A percentile compares a stretch with the other conserved stretches of the same genome.
phyloP scores from a whole-genome alignment of 2,329 filamentous ascomycete species.

The Rhytidhysteron rufulum region DNA sequence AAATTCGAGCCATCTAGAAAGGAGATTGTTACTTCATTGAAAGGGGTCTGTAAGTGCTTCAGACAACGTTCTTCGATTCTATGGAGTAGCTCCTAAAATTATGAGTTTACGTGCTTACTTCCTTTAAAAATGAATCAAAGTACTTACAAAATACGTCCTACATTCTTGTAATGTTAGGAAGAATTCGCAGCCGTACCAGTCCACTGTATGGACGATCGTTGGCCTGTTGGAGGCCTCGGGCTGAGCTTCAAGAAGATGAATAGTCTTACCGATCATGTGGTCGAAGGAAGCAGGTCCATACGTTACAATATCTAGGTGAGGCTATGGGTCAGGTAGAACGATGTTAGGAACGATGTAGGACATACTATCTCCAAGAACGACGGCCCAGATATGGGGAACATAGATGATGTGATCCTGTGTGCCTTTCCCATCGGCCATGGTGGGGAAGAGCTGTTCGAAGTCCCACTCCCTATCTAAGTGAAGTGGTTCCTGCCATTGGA shows the following conservation, averaged over 20 bases:
- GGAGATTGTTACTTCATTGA: slow-evolving; percentile 2
- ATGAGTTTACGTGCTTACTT: background rate
- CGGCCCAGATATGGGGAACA: slow-evolving; percentile 4
- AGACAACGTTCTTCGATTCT: background rate
- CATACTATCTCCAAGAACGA: slow-evolving; percentile 1
- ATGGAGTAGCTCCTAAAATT: slow-evolving; percentile 1
- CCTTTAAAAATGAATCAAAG: background rate
- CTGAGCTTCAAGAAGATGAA: background rate
- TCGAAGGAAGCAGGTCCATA: slow-evolving; percentile 1
- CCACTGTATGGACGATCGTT: background rate
- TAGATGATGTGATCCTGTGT: slow-evolving; percentile 4
- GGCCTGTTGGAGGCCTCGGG: background rate
- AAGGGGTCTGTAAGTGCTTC: background rate
- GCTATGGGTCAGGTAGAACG: background rate
- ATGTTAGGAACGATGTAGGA: background rate
- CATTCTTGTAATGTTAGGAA: background rate
- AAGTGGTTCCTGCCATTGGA: slow-evolving; percentile 2
- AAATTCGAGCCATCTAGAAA: background rate
- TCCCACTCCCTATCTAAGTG: slow-evolving; percentile 4
- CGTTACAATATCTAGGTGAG: slow-evolving; percentile 4
- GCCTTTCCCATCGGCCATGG: background rate
- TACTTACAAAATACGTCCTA: slow-evolving; percentile 4
- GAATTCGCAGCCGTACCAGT: background rate
- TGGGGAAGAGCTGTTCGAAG: slow-evolving; percentile 1
- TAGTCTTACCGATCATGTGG: background rate